A percentile compares a stretch with the other conserved stretches of the same genome.
These are phyloP conservation scores for Phytophthora hibernalis DNA, from an alignment of 352 stramenopile genomes.

Conservation along the genomic window DNA sequence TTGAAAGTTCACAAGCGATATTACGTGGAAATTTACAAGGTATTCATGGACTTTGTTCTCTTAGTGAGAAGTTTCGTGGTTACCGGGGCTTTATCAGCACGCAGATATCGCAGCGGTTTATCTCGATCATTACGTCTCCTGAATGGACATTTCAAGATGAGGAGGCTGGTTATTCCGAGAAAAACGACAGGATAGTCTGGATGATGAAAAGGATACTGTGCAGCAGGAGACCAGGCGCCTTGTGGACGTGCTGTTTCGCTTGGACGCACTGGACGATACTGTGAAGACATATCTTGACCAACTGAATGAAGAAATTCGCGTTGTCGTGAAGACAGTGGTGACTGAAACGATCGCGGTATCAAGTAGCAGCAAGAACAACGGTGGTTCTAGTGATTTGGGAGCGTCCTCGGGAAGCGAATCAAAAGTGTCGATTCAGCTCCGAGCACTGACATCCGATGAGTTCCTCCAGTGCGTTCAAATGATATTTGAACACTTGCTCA, in stretches of 20 bases:
- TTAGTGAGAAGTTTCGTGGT: slow-evolving; percentile 79
- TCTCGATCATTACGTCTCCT: slow-evolving; percentile 78
- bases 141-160: slow-evolving; percentile 86
- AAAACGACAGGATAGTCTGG: slow-evolving; percentile 31
- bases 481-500: slow-evolving; percentile 90
- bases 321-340: slow-evolving; percentile 90
- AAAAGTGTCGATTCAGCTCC: slow-evolving; percentile 86
- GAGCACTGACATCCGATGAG: slow-evolving; percentile 81
- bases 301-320: slow-evolving; percentile 87
- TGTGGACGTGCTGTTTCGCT: slow-evolving; percentile 76
- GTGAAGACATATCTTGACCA: slow-evolving; percentile 82
- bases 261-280: slow-evolving; percentile 76
- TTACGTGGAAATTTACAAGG: slow-evolving; percentile 77
- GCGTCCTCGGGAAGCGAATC: slow-evolving; percentile 50
- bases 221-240: slow-evolving; percentile 60
- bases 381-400: slow-evolving; percentile 29
- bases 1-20: slow-evolving; percentile 74
- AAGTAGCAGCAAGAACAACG: slow-evolving; percentile 48
- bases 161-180: slow-evolving; percentile 19
- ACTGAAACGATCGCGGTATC: slow-evolving; percentile 87
- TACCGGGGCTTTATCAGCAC: slow-evolving; percentile 76
- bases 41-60: slow-evolving; percentile 75
- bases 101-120: slow-evolving; percentile 85
- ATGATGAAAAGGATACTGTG: slow-evolving; percentile 44
- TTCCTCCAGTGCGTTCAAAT: slow-evolving; percentile 90